phyloP scores from a whole-genome alignment of 2,329 filamentous ascomycete genomes.

The Colletotrichum lupini region DNA sequence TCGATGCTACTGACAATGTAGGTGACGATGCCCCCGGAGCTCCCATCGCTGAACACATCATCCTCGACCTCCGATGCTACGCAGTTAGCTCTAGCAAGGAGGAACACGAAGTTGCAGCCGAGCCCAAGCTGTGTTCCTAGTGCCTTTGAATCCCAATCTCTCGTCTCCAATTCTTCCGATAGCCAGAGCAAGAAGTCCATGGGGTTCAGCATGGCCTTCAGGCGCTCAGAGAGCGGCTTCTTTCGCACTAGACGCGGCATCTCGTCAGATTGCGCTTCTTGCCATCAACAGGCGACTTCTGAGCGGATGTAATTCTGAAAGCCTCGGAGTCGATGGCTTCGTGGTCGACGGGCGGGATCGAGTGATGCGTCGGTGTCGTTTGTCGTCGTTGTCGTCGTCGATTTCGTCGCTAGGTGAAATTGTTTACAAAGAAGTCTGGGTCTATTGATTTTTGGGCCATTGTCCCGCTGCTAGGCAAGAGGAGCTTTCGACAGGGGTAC shows the following conservation, averaged over 20 bases:
- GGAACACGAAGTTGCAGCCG: slow-evolving; percentile 80
- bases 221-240: slow-evolving; percentile 81
- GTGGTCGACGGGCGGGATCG: not conserved
- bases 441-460: slow-evolving; percentile 34
- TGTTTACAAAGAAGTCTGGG: slow-evolving; percentile 34
- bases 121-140: slow-evolving; percentile 83
- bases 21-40: slow-evolving; percentile 72
- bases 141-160: slow-evolving; percentile 87
- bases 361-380: not conserved
- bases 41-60: slow-evolving; percentile 85
- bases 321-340: not conserved
- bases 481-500: slow-evolving; percentile 24
- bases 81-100: slow-evolving; percentile 85
- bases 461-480: slow-evolving; percentile 26
- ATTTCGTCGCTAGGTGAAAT: slow-evolving; percentile 17
- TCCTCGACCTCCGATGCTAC: slow-evolving; percentile 67
- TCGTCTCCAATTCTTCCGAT: slow-evolving; percentile 91
- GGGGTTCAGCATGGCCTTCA: slow-evolving; percentile 84
- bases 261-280: slow-evolving; percentile 42
- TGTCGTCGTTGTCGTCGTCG: not conserved
- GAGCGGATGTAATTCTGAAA: not conserved
- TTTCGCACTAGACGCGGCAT: slow-evolving; percentile 86
- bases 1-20: slow-evolving; percentile 58
- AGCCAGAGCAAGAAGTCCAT: slow-evolving; percentile 92
- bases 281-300: not conserved